Base-by-base conservation (phyloP, 495 filamentous ascomycete species). In the Xylaria castorea region DNA sequence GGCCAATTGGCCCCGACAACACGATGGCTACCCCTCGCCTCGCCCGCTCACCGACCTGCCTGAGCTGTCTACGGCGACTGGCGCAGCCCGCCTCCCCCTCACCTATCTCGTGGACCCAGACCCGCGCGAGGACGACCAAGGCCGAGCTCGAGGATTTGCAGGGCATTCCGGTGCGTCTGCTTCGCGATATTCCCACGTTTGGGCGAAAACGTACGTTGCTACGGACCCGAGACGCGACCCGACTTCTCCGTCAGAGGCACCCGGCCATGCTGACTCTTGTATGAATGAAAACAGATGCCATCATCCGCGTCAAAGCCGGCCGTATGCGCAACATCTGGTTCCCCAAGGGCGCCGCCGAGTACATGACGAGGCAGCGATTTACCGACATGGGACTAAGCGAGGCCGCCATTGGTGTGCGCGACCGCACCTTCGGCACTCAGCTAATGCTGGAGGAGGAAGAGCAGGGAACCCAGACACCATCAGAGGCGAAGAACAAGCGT, bases 151-250 rank as follows among this genome's bases (percentile, higher is more conserved):
- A 82, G 62, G 77, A 79, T 27, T 34, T 76, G 6, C 81, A 81
- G 65, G 84, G 83, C 61, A 84, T 92, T 38, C 85, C 89, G 27
- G 91, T 92, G 66, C 86, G 87, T 64, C 81, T 93, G 70, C 79
- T 90, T 8, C 76, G 85, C 72, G 88, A 92, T 75, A 86, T 92
- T 30, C 84, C 81, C 60, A 83, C 82, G 53, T 92, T 87, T 77
- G 91, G 91, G 16, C 83, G 85, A 71, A 86, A 85, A 83, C 85
- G 90, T 91, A 77, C 40, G 80, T 34, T 34, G 38, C 34, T 50
- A 48, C 50, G 62, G 48, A 58, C 32, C 34, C 38, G 48, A 16
- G 53, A 34, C 30, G 36, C 51, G n/a, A 46, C 46, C 50, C 22
- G 36, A n/a, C 22, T 46, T 20, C 51, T 12, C 22, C 14, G 25